phyloP scores from a whole-genome alignment of 768 basidiomycete species.

The Ramaria sp. region DNA sequence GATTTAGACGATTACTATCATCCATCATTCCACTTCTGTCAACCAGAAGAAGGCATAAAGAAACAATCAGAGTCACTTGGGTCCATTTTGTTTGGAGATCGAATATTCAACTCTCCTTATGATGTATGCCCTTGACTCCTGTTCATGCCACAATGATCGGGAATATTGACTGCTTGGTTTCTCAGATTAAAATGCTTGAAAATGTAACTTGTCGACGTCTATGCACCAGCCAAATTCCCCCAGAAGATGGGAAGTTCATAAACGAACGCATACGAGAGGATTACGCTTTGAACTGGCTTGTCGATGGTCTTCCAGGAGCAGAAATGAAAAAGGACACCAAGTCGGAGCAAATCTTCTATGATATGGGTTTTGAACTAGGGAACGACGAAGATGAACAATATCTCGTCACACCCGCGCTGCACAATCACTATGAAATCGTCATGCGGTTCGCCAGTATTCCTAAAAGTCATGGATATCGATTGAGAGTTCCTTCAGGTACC shows the following conservation, averaged over 20 bases:
- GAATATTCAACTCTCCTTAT: conserved; percentile 86
- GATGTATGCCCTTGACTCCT: conserved; percentile 40
- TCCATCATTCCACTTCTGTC: conserved; percentile 75
- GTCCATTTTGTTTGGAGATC: conserved; percentile 92
- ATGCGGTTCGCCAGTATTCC: conserved; percentile 38
- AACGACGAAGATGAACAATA: conserved; percentile 48
- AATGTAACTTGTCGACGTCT: conserved; percentile 72
- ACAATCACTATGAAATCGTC: conserved; percentile 91
- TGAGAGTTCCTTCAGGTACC: conserved; percentile 48
- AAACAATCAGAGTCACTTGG: conserved; percentile 80
- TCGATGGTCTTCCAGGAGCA: conserved; percentile 89
- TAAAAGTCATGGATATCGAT: neutral
- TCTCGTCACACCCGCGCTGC: conserved; percentile 54
- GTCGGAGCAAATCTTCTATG: conserved; percentile 80
- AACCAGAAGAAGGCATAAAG: conserved; percentile 60
- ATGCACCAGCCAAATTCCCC: conserved; percentile 48
- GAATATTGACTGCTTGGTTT: neutral
- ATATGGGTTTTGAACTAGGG: conserved; percentile 92
- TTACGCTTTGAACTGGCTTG: conserved; percentile 89
- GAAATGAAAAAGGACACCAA: conserved; percentile 81
- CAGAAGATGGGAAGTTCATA: conserved; percentile 76
- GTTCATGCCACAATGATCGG: neutral
- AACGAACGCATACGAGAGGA: conserved; percentile 87
- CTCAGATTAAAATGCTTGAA: conserved; percentile 71
- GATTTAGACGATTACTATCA: conserved; percentile 85